Evolutionary conservation across 2,329 filamentous ascomycete species (phyloP).

Genomic region (Alternaria viburni): DNA sequence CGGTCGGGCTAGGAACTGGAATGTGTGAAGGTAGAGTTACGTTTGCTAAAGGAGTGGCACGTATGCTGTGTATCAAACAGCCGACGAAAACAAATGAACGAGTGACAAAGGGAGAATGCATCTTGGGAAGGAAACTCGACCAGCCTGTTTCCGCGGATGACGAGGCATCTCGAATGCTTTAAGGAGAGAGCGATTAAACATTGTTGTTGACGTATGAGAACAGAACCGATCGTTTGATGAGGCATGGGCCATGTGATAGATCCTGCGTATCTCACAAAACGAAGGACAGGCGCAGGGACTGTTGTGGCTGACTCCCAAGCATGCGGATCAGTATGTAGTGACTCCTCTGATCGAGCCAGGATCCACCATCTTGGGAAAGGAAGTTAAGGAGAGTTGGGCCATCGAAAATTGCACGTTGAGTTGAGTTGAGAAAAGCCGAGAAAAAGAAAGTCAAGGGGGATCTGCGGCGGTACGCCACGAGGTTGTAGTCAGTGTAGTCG

Average conservation of each 20-base stretch:
- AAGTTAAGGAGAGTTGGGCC: background rate
- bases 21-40: constrained; percentile 1
- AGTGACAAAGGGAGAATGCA: constrained; percentile 11
- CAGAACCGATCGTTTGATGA: constrained; percentile 1
- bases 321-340: constrained; percentile 7
- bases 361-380: constrained; percentile 3
- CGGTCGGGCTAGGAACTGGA: background rate
- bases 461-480: background rate
- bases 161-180: background rate
- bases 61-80: background rate
- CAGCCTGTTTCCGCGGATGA: background rate
- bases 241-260: constrained; percentile 8
- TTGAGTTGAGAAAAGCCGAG: constrained; percentile 2
- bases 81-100: constrained; percentile 5
- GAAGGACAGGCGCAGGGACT: constrained; percentile 7
- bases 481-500: background rate
- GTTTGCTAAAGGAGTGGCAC: constrained; percentile 8
- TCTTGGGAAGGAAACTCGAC: constrained; percentile 1
- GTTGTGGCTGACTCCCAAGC: background rate
- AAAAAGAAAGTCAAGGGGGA: constrained; percentile 10
- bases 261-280: background rate
- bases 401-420: background rate
- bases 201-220: background rate
- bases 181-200: background rate
- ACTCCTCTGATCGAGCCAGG: constrained; percentile 1